Base-by-base conservation (phyloP, 176 grass and related monocot species). In the Bonia amplexicaulis region DNA sequence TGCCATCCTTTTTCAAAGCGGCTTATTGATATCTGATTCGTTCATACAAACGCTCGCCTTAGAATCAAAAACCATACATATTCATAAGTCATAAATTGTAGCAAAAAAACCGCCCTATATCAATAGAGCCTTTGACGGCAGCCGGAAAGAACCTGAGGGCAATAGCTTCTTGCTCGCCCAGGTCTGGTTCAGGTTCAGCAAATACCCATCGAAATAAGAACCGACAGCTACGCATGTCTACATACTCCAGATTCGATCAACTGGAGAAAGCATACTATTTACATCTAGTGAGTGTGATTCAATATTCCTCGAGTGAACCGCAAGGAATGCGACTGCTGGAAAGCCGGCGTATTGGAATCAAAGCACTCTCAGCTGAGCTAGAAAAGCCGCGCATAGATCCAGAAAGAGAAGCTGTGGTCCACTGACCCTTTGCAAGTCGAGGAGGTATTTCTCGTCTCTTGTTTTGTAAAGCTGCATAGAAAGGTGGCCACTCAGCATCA, bases 401-500 rank as follows among this genome's bases (percentile, higher is more conserved):
- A 97, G 87, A 87, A 97, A 97, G 45, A 95, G 90, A 15, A 95
- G 82, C 68, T 91, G 90, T 16, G 90, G 85, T 11, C 95, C 95
- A 54, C 66, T 91, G 12, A 91, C 79, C 57, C 87, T 95, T 87
- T 95, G 90, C 71, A 97, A 85, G 72, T 97, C 95, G 4, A 97
- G 87, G 45, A 95, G 89, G 79, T 97, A 95, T 48, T 89, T 94
- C 66, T 93, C 95, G 13, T 97, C 95, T 83, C 75, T 93, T 6
- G 92, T 95, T 88, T 97, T 97, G 87, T 97, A 95, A 80, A 97
- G 85, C 92, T 95, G 78, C 81, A 89, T 31, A 2, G 51, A 39
- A 13, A 85, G 10, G 29, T 10, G 14, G 6, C 54, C 39, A 35
- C 3, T 8, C 31, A 51, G 54, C 12, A 66, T 78, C 41, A 78